These are phyloP conservation scores for Kuraishia molischiana DNA, from an alignment of 805 yeast genomes.

Conservation along the genomic window DNA sequence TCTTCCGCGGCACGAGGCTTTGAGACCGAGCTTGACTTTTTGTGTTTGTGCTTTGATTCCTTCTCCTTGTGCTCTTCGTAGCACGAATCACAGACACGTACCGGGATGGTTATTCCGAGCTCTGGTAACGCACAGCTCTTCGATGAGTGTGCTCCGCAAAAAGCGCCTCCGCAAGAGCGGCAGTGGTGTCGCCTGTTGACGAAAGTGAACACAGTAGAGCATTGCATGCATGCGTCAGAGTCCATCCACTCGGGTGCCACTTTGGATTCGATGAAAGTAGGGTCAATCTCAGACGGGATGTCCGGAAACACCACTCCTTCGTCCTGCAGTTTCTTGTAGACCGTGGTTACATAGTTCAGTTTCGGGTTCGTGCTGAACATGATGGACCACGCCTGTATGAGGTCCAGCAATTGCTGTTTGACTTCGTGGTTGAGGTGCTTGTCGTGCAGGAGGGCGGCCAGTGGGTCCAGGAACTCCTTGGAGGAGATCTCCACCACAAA, in stretches of 20 bases:
- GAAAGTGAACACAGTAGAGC: conserved; percentile 71
- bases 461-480: conserved; percentile 77
- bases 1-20: conserved; percentile 17
- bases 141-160: conserved; percentile 77
- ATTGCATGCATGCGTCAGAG: conserved; percentile 90
- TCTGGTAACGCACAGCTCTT: conserved; percentile 64
- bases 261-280: conserved; percentile 66
- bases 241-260: conserved; percentile 99
- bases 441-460: conserved; percentile 34
- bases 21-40: conserved; percentile 11
- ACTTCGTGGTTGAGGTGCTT: conserved; percentile 36
- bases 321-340: conserved; percentile 46
- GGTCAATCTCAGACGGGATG: conserved; percentile 26
- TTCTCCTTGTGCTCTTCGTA: conserved; percentile 46
- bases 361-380: conserved; percentile 64
- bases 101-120: conserved; percentile 80
- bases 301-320: conserved; percentile 64
- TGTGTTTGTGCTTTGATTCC: conserved; percentile 11
- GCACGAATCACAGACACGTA: conserved; percentile 91
- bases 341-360: conserved; percentile 51
- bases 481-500: conserved; percentile 72
- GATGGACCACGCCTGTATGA: conserved; percentile 70
- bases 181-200: conserved; percentile 93
- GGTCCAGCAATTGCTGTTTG: conserved; percentile 45
- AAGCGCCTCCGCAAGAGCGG: conserved; percentile 94